Base-by-base conservation (phyloP, 768 basidiomycete species). In the Pulveroboletus sp. region DNA sequence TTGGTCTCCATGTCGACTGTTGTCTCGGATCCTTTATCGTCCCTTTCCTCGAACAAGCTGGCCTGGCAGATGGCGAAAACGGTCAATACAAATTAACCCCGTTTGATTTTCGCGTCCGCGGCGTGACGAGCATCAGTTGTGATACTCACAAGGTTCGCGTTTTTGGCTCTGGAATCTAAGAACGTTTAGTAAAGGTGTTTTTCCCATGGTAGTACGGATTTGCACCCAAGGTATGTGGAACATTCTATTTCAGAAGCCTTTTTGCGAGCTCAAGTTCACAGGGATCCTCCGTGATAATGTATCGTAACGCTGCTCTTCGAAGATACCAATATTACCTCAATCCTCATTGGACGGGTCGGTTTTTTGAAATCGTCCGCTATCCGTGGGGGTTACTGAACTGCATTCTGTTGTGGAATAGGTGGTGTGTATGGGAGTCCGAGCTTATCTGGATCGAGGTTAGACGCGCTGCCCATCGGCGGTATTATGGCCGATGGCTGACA, bases 241-340 rank as follows among this genome's bases (percentile, higher is more conserved):
- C 26, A 13, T 40, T 24, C 12, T n/a, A n/a, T n/a, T n/a, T n/a
- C n/a, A n/a, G n/a, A n/a, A 12, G 16, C 19, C 40, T 27, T 37
- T 43, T 31, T 42, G 34, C 23, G 27, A 45, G 13, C 26, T 42
- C 24, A 40, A 8, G 10, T 17, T 17, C 13, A 7, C 55, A 93
- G 89, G 94, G 86, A 45, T 84, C 88, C 12, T 96, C 93, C 14
- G 91, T 96, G 35, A 83, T 98, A 60, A 96, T 98, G 93, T 98
- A 96, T 70, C 82, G 85, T 16, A 75, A 84, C 32, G 75, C 84
- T 23, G 81, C 85, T 40, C 75, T 96, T 7, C 80, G 93, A 47
- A 73, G 76, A 56, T 80, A 83, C 63, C 93, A 95, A 64, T 96
- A 95, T 73, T 94, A 92, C 56, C 76, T 94, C 37, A 83, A 82